phyloP scores from a whole-genome alignment of 2,329 filamentous ascomycete species.

The Nigrograna mackinnonii region DNA sequence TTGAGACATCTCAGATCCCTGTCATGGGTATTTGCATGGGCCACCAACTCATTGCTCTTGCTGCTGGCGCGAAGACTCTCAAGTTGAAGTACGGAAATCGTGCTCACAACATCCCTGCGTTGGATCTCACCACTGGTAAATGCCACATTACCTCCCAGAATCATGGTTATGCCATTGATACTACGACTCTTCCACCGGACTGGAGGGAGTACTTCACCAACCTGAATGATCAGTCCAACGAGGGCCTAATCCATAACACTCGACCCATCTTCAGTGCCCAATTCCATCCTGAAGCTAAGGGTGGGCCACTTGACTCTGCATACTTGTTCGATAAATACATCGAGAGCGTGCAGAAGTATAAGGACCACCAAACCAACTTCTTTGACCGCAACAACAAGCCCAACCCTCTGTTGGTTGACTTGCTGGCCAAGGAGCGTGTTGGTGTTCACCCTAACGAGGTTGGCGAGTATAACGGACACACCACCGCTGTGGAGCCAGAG shows the following conservation, averaged over 20 bases:
- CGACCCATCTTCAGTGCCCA: constrained; percentile 98
- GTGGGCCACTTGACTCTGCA: constrained; percentile 91
- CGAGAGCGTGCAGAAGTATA: constrained; percentile 86
- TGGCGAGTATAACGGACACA: constrained; percentile 35
- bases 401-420: constrained; percentile 83
- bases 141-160: constrained; percentile 99
- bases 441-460: constrained; percentile 64
- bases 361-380: constrained; percentile 75
- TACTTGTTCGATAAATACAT: constrained; percentile 98
- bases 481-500: constrained; percentile 27
- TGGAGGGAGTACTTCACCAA: constrained; percentile 99
- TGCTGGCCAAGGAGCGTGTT: constrained; percentile 91
- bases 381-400: constrained; percentile 83
- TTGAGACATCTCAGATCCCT: constrained; percentile 87
- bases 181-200: constrained; percentile 76
- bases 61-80: constrained; percentile 84
- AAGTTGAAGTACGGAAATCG: constrained; percentile 99
- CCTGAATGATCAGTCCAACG: constrained; percentile 95
- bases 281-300: constrained; percentile 98
- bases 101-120: constrained; percentile 95
- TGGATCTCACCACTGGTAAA: constrained; percentile 92
- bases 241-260: constrained; percentile 95
- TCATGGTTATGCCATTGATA: constrained; percentile 95
- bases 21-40: constrained; percentile 98
- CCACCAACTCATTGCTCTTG: constrained; percentile 92